These are phyloP conservation scores for Larix kaempferi DNA, from an alignment of 75 land plant genomes.

Conservation along the genomic window DNA sequence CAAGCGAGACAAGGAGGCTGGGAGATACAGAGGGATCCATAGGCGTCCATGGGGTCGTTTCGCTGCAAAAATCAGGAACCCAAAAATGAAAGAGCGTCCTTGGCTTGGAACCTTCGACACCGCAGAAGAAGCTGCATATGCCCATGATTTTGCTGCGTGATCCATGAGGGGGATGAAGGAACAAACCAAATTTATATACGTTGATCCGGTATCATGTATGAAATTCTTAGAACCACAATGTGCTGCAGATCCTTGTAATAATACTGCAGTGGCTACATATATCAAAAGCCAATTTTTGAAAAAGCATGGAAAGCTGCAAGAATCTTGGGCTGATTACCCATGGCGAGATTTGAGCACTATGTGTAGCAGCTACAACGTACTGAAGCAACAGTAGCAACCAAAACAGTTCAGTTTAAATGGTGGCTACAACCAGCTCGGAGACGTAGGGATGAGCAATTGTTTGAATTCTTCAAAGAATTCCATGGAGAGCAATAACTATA, in stretches of 20 bases:
- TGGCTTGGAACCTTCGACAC: constrained; percentile 80
- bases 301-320: not conserved
- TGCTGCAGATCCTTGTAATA: not conserved
- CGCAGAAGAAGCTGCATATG: constrained; percentile 60
- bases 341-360: not conserved
- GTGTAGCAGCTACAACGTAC: not conserved
- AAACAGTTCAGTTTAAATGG: not conserved
- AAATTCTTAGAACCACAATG: not conserved
- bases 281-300: not conserved
- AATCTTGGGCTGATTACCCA: not conserved
- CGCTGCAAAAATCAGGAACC: constrained; percentile 67
- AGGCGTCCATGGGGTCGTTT: constrained; percentile 79
- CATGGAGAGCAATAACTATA: not conserved
- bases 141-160: constrained; percentile 61
- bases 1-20: not conserved
- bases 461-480: not conserved
- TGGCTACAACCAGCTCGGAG: not conserved
- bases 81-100: constrained; percentile 48
- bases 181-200: constrained; percentile 54
- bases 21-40: constrained; percentile 55
- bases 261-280: not conserved
- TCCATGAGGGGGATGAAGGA: constrained; percentile 63
- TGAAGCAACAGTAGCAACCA: too few species aligned
- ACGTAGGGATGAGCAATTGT: not conserved
- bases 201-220: constrained; percentile 10